Evolutionary conservation across 345 rosid genomes (phyloP).

Genomic region (Sapria himalayana): DNA sequence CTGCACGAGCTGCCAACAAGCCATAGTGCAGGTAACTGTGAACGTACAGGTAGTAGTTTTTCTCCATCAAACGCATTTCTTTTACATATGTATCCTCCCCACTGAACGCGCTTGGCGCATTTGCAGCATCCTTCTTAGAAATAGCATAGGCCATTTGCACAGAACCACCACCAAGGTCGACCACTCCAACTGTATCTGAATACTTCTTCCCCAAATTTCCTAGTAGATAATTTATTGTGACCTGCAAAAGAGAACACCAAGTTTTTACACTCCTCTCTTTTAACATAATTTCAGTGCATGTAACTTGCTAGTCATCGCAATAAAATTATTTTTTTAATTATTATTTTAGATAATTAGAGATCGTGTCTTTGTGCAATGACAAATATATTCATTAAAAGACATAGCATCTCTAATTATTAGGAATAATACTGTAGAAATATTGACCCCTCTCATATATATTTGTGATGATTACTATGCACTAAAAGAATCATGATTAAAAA

Average conservation of each 20-base stretch:
- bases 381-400: constrained; percentile 1
- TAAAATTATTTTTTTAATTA: neutral
- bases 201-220: constrained; percentile 62
- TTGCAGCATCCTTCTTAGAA: constrained; percentile 56
- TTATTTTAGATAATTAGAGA: neutral
- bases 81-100: constrained; percentile 73
- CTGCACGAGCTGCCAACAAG: constrained; percentile 88
- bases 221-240: constrained; percentile 72
- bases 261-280: neutral
- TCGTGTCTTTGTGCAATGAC: neutral
- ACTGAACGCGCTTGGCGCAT: constrained; percentile 34
- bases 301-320: neutral
- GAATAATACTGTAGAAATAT: too few species aligned
- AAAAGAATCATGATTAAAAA: too few species aligned
- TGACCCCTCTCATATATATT: too few species aligned
- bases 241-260: constrained; percentile 25
- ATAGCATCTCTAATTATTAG: too few species aligned
- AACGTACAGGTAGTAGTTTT: constrained; percentile 70
- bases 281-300: neutral
- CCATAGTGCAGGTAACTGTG: constrained; percentile 96
- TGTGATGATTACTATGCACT: too few species aligned
- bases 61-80: constrained; percentile 61
- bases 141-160: constrained; percentile 99
- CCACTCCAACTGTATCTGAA: constrained; percentile 72
- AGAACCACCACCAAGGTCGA: constrained; percentile 98